These are phyloP conservation scores for Plasmodium fragile DNA, from an alignment of 169 alveolate genomes.

Conservation along the genomic window DNA sequence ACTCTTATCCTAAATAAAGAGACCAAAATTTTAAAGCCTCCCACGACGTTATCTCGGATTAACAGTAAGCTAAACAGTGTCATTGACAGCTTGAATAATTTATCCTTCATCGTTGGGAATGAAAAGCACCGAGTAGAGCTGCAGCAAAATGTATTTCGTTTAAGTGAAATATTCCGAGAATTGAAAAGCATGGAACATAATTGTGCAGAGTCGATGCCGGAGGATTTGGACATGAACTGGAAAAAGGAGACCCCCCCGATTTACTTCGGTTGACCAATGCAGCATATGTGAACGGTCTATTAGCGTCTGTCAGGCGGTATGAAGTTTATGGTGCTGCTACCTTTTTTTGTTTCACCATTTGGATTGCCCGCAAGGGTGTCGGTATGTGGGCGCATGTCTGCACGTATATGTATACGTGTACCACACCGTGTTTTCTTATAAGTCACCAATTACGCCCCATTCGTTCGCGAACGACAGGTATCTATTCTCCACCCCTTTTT, in stretches of 20 bases:
- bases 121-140: conserved; percentile 23
- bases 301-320: background rate
- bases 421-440: background rate
- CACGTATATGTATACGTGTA: background rate
- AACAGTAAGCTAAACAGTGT: conserved; percentile 42
- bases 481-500: background rate
- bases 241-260: conserved; percentile 19
- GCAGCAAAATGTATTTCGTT: conserved; percentile 43
- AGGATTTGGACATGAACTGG: conserved; percentile 12
- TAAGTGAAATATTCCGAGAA: conserved; percentile 49
- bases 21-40: background rate
- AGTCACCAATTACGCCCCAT: background rate
- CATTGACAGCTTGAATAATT: conserved; percentile 48
- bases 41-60: conserved; percentile 4
- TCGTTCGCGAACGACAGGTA: background rate
- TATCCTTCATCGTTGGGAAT: conserved; percentile 32
- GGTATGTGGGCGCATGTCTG: background rate
- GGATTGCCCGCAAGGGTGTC: background rate
- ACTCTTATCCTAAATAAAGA: background rate
- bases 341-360: background rate
- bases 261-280: conserved; percentile 20
- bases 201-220: conserved; percentile 9
- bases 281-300: background rate
- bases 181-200: conserved; percentile 36
- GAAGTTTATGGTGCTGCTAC: background rate